Conservation (phyloP, 2,329 filamentous ascomycete genomes). For the Neonectria hederae region DNA sequence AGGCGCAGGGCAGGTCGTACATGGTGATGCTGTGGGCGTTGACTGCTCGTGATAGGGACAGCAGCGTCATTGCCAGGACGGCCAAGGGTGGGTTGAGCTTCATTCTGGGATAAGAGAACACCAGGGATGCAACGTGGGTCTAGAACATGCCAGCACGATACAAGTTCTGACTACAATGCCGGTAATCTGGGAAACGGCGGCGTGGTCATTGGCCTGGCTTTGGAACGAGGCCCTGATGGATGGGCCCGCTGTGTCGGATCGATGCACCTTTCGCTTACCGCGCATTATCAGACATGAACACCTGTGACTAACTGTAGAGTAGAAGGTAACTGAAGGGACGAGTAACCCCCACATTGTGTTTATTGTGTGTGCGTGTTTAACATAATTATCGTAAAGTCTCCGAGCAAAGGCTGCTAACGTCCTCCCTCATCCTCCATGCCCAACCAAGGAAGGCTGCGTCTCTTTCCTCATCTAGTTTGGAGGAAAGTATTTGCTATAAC, state of each 20-base stretch:
- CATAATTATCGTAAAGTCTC: neutral
- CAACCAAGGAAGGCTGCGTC: neutral
- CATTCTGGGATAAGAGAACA: neutral
- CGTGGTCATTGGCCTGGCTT: neutral
- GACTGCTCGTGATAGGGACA: constrained; percentile 2
- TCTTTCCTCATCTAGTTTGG: constrained; percentile 7
- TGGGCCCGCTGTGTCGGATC: neutral
- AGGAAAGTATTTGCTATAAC: constrained; percentile 41
- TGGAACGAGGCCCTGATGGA: neutral
- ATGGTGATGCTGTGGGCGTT: constrained; percentile 51
- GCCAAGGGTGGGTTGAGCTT: neutral
- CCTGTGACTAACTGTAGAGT: neutral
- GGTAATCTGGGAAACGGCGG: neutral
- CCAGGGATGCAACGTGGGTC: neutral
- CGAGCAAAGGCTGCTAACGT: neutral
- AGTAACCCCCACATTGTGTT: neutral
- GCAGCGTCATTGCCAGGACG: constrained; percentile 26
- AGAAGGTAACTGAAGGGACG: too few species aligned
- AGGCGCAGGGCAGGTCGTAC: constrained; percentile 73
- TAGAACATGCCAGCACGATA: neutral
- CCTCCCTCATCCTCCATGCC: neutral
- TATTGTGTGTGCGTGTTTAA: neutral
- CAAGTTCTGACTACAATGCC: neutral
- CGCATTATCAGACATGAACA: neutral
- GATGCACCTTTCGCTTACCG: neutral